Percentiles rank a stretch among this genome's conserved stretches.
Evolutionary conservation across 2,329 filamentous ascomycete genomes (phyloP).

Genomic region (Orbilia quercus): DNA sequence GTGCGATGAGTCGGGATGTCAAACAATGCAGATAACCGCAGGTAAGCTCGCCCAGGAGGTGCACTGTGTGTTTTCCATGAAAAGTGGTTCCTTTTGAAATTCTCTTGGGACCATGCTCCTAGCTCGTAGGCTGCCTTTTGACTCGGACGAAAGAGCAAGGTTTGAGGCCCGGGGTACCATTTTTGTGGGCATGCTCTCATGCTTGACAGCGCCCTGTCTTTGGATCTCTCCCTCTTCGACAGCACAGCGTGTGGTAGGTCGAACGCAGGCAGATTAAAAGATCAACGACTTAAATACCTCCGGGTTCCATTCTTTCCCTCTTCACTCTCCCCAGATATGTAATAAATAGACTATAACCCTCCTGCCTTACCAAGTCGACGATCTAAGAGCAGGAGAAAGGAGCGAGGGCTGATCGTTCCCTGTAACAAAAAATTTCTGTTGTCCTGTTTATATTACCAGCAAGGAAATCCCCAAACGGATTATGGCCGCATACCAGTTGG

Average conservation of each 20-base stretch:
- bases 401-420: conserved; percentile 45
- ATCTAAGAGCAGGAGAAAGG: conserved; percentile 54
- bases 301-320: conserved; percentile 51
- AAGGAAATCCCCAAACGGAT: conserved; percentile 39
- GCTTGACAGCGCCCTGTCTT: conserved; percentile 25
- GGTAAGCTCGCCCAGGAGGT: conserved; percentile 29
- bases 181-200: conserved; percentile 29
- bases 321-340: conserved; percentile 38
- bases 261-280: conserved; percentile 47
- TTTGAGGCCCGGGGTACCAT: conserved; percentile 39
- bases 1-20: conserved; percentile 39
- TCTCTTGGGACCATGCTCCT: conserved; percentile 23
- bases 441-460: conserved; percentile 53
- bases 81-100: conserved; percentile 10
- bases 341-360: conserved; percentile 48
- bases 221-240: conserved; percentile 36
- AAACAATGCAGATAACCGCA: conserved; percentile 54
- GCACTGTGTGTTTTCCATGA: conserved; percentile 24
- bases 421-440: conserved; percentile 38
- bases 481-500: conserved; percentile 52
- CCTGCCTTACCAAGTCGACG: conserved; percentile 52
- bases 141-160: conserved; percentile 46
- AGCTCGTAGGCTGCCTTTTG: conserved; percentile 50
- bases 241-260: conserved; percentile 22
- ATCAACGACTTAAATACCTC: conserved; percentile 57